phyloP scores from a whole-genome alignment of 345 rosid genomes.

The Brassica cretica region DNA sequence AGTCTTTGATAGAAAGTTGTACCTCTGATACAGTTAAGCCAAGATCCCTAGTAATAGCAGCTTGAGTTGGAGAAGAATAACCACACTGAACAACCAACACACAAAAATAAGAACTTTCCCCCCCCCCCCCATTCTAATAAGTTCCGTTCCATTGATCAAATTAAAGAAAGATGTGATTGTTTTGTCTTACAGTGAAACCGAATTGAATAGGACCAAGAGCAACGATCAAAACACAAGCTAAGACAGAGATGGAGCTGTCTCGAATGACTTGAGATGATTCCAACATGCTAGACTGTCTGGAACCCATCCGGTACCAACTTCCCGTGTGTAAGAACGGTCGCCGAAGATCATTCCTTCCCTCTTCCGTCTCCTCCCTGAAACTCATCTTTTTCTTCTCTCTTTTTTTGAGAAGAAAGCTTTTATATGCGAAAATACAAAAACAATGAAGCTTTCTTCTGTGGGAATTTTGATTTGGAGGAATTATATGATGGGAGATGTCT shows the following conservation, averaged over 20 bases:
- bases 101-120: not conserved
- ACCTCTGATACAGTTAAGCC: constrained; percentile 82
- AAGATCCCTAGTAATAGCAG: constrained; percentile 72
- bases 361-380: constrained; percentile 86
- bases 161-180: not conserved
- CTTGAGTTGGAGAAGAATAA: constrained; percentile 91
- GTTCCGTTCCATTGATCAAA: not conserved
- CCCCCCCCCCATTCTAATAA: not conserved
- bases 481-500: not conserved
- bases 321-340: constrained; percentile 92
- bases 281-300: constrained; percentile 87
- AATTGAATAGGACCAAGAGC: constrained; percentile 98
- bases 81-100: constrained; percentile 53
- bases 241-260: constrained; percentile 81
- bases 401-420: not conserved
- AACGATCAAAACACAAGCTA: constrained; percentile 90
- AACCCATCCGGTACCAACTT: constrained; percentile 97
- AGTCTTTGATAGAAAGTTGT: not conserved
- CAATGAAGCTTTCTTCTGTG: too few species aligned
- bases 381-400: constrained; percentile 52
- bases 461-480: not conserved
- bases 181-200: constrained; percentile 76
- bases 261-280: constrained; percentile 80
- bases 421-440: too few species aligned
- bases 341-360: constrained; percentile 68